These are phyloP conservation scores for Fusarium temperatum DNA, from an alignment of 2,329 filamentous ascomycete species.

Conservation along the genomic window DNA sequence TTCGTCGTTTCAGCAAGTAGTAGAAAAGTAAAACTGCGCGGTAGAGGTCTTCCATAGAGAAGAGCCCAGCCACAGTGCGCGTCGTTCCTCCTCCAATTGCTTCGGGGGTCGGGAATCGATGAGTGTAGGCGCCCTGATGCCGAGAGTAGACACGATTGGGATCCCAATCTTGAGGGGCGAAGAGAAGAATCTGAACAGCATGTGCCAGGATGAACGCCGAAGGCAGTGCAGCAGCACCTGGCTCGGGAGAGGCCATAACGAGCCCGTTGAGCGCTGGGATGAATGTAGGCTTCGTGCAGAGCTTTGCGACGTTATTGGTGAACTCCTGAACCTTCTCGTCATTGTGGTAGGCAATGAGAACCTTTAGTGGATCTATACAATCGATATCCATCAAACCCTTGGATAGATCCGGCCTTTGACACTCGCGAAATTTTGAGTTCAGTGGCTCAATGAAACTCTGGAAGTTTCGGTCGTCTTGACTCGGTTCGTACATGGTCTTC, in stretches of 20 bases:
- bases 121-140: background rate
- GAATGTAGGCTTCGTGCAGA: too few relatives aligned
- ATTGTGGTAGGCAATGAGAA: too few relatives aligned
- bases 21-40: background rate
- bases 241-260: too few relatives aligned
- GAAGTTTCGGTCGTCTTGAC: background rate
- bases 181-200: background rate
- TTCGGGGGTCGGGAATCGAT: background rate
- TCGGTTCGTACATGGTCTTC: background rate
- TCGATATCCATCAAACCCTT: too few relatives aligned
- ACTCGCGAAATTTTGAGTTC: too few relatives aligned
- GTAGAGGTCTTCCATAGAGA: accelerated
- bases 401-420: too few relatives aligned
- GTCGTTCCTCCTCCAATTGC: accelerated
- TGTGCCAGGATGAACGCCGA: background rate
- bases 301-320: too few relatives aligned
- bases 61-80: accelerated
- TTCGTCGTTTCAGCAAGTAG: background rate
- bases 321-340: too few relatives aligned
- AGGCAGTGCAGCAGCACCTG: too few relatives aligned
- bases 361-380: too few relatives aligned
- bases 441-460: accelerated
- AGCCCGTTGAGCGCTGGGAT: too few relatives aligned
- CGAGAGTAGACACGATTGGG: accelerated
- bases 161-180: background rate